Percentiles rank a stretch among this genome's conserved stretches.
phyloP scores from a whole-genome alignment of 2,329 filamentous ascomycete species.

The Alternaria brassicae region DNA sequence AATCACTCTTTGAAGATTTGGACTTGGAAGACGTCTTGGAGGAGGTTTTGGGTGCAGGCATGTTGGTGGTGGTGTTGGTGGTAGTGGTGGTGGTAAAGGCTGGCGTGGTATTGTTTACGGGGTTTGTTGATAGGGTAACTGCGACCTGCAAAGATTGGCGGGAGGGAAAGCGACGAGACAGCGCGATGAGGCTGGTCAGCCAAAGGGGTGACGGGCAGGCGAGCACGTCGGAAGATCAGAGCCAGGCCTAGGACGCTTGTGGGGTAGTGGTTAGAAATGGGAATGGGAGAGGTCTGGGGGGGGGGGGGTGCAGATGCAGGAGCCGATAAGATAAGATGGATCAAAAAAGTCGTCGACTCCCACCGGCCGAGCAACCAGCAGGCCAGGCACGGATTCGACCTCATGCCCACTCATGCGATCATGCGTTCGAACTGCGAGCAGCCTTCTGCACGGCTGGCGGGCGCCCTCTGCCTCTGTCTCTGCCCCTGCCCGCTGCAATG shows the following conservation, averaged over 20 bases:
- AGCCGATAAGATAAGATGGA: slow-evolving; percentile 36
- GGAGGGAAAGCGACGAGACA: not conserved
- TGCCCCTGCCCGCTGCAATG: slow-evolving; percentile 30
- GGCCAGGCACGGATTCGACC: slow-evolving; percentile 19
- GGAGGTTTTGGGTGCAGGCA: slow-evolving; percentile 43
- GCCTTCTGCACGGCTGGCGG: slow-evolving; percentile 50
- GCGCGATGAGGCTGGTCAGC: not conserved
- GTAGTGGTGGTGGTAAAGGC: slow-evolving; percentile 10
- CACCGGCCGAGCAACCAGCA: slow-evolving; percentile 8
- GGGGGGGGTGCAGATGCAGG: slow-evolving; percentile 26
- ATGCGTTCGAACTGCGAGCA: slow-evolving; percentile 56
- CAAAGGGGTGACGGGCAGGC: not conserved
- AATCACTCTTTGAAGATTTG: slow-evolving; percentile 61
- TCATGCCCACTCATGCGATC: slow-evolving; percentile 57
- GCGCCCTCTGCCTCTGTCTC: slow-evolving; percentile 33
- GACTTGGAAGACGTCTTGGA: slow-evolving; percentile 22
- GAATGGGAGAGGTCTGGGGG: slow-evolving; percentile 12
- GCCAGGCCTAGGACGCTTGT: slow-evolving; percentile 4
- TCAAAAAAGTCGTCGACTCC: slow-evolving; percentile 16
- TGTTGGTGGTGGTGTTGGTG: slow-evolving; percentile 20
- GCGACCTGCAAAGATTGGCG: not conserved
- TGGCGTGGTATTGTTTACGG: slow-evolving; percentile 33
- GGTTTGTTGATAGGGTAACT: slow-evolving; percentile 44
- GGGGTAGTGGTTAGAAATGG: slow-evolving; percentile 4
- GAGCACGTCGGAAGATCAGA: not conserved